These are phyloP conservation scores for Gossypium gossypioides DNA, from an alignment of 441 rosid genomes.

Conservation along the genomic window DNA sequence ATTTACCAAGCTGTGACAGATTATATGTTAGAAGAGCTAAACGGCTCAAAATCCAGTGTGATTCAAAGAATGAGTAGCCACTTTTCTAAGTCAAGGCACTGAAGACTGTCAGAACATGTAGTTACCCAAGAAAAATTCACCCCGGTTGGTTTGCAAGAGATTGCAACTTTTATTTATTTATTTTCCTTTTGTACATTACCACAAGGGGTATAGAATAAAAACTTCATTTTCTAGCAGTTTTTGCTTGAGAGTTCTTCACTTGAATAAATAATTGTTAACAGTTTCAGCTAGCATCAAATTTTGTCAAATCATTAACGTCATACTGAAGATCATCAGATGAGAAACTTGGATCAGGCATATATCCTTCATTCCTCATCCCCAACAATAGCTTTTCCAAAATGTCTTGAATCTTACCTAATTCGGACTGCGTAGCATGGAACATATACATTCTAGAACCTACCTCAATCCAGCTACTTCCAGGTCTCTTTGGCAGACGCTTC, in stretches of 20 bases:
- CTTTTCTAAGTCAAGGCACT: neutral
- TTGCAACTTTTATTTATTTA: neutral
- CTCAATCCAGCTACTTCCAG: slow-evolving; percentile 33
- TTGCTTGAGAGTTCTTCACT: neutral
- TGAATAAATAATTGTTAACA: neutral
- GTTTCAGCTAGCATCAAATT: slow-evolving; percentile 3
- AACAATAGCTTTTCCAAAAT: slow-evolving; percentile 15
- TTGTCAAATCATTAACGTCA: slow-evolving; percentile 7
- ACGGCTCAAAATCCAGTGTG: neutral
- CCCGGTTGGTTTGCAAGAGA: neutral
- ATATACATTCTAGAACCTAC: slow-evolving; percentile 16
- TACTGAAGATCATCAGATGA: slow-evolving; percentile 8
- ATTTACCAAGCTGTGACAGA: too few species aligned
- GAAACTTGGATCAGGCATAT: slow-evolving; percentile 15
- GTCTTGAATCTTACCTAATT: slow-evolving; percentile 16
- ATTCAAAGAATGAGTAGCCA: neutral
- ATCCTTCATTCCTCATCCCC: slow-evolving; percentile 25
- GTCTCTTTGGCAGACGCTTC: slow-evolving; percentile 20
- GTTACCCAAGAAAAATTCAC: neutral
- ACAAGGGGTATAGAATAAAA: neutral
- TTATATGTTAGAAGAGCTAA: too few species aligned
- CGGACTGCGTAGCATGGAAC: slow-evolving; percentile 23
- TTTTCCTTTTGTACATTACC: neutral
- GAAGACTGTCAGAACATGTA: neutral
- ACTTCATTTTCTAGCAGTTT: neutral